Conservation (phyloP, 345 rosid genomes). For the Turnera subulata region DNA sequence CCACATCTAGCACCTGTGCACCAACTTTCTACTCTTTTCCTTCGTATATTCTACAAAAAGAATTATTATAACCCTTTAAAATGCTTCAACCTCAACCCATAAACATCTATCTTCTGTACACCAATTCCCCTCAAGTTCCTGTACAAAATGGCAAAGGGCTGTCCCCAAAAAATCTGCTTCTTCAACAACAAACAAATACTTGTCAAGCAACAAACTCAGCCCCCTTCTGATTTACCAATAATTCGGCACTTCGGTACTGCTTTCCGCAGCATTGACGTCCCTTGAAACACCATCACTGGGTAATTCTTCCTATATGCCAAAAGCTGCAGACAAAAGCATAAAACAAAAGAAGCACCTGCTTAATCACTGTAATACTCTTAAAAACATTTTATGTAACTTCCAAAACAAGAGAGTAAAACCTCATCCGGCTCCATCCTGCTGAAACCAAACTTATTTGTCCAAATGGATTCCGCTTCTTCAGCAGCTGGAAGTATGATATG, state of each 20-base stretch:
- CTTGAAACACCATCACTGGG: slow-evolving; percentile 76
- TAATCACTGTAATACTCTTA: no score
- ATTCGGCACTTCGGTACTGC: slow-evolving; percentile 41
- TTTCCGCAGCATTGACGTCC: slow-evolving; percentile 80
- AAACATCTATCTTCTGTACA: not conserved
- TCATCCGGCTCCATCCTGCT: slow-evolving; percentile 50
- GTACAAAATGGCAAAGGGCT: slow-evolving; percentile 7
- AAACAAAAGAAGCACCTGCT: not conserved
- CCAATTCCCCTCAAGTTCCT: not conserved
- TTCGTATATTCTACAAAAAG: slow-evolving; percentile 16
- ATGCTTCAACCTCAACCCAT: not conserved
- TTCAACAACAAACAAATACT: not conserved
- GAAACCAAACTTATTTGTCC: slow-evolving; percentile 85
- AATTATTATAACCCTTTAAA: not conserved
- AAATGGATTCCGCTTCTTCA: slow-evolving; percentile 81
- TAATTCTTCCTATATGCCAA: slow-evolving; percentile 45
- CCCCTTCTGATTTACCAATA: slow-evolving; percentile 13
- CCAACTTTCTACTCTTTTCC: not conserved
- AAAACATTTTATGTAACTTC: not conserved
- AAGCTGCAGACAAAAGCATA: slow-evolving; percentile 27
- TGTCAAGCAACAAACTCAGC: no score
- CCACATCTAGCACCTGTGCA: slow-evolving; percentile 5
- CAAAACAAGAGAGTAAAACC: slow-evolving; percentile 29
- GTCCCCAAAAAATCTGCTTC: slow-evolving; percentile 6
- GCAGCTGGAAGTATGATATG: slow-evolving; percentile 83